A percentile compares a stretch with the other conserved stretches of the same genome.
Conservation (phyloP, 768 basidiomycete genomes). For the Tulasnella sp. region DNA sequence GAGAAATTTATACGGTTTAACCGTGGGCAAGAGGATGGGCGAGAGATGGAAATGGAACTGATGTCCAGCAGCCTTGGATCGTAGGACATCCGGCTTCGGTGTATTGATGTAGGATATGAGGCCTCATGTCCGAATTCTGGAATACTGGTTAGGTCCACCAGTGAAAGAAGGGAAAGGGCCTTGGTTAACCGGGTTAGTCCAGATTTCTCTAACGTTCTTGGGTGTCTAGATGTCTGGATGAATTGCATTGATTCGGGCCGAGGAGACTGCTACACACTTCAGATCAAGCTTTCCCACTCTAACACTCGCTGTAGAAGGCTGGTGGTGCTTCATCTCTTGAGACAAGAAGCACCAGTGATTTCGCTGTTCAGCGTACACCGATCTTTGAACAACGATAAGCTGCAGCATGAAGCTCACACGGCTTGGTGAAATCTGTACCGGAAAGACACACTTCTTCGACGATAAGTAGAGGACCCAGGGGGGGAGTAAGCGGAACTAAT, state of each 20-base stretch:
- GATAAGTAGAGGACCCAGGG: not conserved
- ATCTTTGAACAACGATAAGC: not conserved
- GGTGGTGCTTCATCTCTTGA: not conserved
- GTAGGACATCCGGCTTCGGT: too few relatives aligned
- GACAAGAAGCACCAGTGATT: not conserved
- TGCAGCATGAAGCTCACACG: not conserved
- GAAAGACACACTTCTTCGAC: not conserved
- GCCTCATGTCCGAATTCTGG: too few relatives aligned
- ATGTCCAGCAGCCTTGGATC: too few relatives aligned
- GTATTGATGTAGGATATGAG: too few relatives aligned
- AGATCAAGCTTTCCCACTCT: not conserved
- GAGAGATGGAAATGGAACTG: too few relatives aligned
- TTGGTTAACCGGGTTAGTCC: too few relatives aligned
- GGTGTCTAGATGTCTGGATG: too few relatives aligned
- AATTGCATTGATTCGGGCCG: not conserved
- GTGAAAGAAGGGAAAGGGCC: too few relatives aligned
- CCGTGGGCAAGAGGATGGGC: too few relatives aligned
- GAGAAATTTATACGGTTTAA: too few relatives aligned
- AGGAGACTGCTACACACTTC: not conserved
- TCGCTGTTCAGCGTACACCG: not conserved
- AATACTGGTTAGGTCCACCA: too few relatives aligned
- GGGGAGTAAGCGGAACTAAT: not conserved
- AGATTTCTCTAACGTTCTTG: too few relatives aligned
- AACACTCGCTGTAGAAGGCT: rapidly evolving
- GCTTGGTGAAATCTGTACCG: not conserved